Conservation (phyloP, 2,329 filamentous ascomycete species). For the Penicillium decumbens region DNA sequence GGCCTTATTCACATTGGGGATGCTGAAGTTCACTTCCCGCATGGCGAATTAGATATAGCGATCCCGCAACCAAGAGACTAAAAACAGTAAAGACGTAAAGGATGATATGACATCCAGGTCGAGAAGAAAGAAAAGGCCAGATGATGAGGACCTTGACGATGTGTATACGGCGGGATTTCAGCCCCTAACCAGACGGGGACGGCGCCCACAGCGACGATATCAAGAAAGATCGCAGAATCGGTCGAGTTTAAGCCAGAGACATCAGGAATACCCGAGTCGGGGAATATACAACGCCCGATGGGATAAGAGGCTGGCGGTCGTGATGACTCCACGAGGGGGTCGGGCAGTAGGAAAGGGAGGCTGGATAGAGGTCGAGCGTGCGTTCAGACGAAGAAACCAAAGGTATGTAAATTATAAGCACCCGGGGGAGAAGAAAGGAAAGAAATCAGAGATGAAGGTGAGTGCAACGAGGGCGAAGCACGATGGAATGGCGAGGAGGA, state of each 20-base stretch:
- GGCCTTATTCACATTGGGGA: constrained; percentile 98
- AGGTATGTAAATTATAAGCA: neutral
- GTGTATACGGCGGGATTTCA: constrained; percentile 11
- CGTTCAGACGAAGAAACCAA: neutral
- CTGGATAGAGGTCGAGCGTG: neutral
- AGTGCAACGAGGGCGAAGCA: neutral
- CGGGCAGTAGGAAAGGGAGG: constrained; percentile 2
- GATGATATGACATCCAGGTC: constrained; percentile 7
- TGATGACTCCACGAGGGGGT: constrained; percentile 10
- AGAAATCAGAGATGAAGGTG: neutral
- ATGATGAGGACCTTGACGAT: constrained; percentile 20
- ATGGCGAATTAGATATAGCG: constrained; percentile 55
- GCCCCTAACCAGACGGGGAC: constrained; percentile 17
- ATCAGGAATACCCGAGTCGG: constrained; percentile 14
- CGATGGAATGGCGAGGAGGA: constrained; percentile 12
- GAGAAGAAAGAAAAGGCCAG: constrained; percentile 4
- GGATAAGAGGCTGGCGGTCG: constrained; percentile 9
- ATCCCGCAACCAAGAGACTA: constrained; percentile 2
- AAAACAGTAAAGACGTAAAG: constrained; percentile 1
- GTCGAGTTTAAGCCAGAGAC: constrained; percentile 15
- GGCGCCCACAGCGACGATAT: constrained; percentile 11
- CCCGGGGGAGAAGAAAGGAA: neutral
- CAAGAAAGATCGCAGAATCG: constrained; percentile 5
- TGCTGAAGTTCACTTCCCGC: constrained; percentile 99
- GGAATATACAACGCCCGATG: constrained; percentile 8